Percentiles rank a stretch among this genome's conserved stretches.
These are phyloP conservation scores for Pseudoperonospora humuli DNA, from an alignment of 352 stramenopile genomes.

Conservation along the genomic window DNA sequence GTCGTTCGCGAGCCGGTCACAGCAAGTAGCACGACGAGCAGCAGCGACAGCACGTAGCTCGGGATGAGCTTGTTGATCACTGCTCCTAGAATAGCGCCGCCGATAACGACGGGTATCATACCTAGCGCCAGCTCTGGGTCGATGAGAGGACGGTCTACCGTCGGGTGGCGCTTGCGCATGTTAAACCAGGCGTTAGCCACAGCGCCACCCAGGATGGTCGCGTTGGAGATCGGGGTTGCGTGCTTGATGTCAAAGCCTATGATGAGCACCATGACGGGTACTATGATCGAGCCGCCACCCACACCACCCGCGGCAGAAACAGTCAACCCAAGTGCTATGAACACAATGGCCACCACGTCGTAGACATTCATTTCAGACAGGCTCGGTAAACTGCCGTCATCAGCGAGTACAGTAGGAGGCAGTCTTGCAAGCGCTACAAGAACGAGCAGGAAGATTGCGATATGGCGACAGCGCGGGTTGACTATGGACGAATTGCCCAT, in stretches of 20 bases:
- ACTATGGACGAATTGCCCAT: slow-evolving; percentile 1
- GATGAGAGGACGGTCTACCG: slow-evolving; percentile 46
- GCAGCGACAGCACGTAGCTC: slow-evolving; percentile 47
- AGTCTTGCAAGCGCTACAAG: slow-evolving; percentile 4
- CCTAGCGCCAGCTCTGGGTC: slow-evolving; percentile 44
- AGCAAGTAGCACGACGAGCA: slow-evolving; percentile 43
- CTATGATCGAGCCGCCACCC: slow-evolving; percentile 43
- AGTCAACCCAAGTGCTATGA: slow-evolving; percentile 44
- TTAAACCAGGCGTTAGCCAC: slow-evolving; percentile 61
- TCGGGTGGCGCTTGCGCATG: slow-evolving; percentile 49
- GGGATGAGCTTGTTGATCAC: slow-evolving; percentile 53
- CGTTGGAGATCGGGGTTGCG: slow-evolving; percentile 48
- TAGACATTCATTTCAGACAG: slow-evolving; percentile 37
- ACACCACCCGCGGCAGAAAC: slow-evolving; percentile 41
- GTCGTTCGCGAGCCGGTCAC: slow-evolving; percentile 23
- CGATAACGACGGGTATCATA: slow-evolving; percentile 62
- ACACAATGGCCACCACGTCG: slow-evolving; percentile 34
- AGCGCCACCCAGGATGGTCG: slow-evolving; percentile 56
- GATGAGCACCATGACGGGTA: slow-evolving; percentile 49
- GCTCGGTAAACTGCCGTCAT: slow-evolving; percentile 5
- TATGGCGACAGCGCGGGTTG: background rate
- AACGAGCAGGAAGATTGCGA: slow-evolving; percentile 4
- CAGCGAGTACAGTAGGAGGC: background rate
- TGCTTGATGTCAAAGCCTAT: slow-evolving; percentile 68
- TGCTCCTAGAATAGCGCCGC: slow-evolving; percentile 42